A percentile compares a stretch with the other conserved stretches of the same genome.
Evolutionary conservation across 2,329 filamentous ascomycete species (phyloP).

Genomic region (Dactylellina parvicollis): DNA sequence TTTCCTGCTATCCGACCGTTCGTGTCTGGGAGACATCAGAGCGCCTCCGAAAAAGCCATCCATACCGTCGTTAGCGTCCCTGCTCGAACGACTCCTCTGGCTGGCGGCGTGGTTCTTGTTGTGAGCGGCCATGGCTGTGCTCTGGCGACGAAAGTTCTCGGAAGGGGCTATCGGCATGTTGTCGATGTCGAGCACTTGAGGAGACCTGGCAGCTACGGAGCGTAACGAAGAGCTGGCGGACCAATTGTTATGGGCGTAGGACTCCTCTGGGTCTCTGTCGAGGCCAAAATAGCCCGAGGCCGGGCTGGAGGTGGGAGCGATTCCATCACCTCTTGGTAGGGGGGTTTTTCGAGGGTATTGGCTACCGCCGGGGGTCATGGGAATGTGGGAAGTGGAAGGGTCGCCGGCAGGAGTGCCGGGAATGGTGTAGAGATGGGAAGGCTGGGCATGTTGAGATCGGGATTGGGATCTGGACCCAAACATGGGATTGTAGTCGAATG

Average conservation of each 20-base stretch:
- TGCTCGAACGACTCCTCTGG: slow-evolving; percentile 53
- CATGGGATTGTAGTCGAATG: slow-evolving; percentile 48
- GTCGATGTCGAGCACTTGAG: slow-evolving; percentile 57
- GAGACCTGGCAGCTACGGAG: slow-evolving; percentile 57
- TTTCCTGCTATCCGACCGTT: slow-evolving; percentile 53
- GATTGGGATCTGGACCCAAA: slow-evolving; percentile 28
- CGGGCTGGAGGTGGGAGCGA: slow-evolving; percentile 26
- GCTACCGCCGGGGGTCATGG: slow-evolving; percentile 38
- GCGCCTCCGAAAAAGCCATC: slow-evolving; percentile 43
- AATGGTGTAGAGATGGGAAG: slow-evolving; percentile 51
- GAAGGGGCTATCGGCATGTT: slow-evolving; percentile 56
- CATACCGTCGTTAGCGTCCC: slow-evolving; percentile 47
- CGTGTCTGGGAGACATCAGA: slow-evolving; percentile 44
- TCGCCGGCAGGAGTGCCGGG: slow-evolving; percentile 47
- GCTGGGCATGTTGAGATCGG: slow-evolving; percentile 44
- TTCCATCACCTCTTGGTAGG: slow-evolving; percentile 30
- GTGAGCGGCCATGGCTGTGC: slow-evolving; percentile 48
- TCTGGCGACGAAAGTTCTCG: slow-evolving; percentile 57
- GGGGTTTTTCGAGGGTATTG: slow-evolving; percentile 43
- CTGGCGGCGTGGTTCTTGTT: slow-evolving; percentile 43
- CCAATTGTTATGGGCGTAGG: slow-evolving; percentile 58
- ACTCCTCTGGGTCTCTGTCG: slow-evolving; percentile 56
- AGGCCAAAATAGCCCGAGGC: slow-evolving; percentile 57
- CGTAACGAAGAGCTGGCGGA: slow-evolving; percentile 57
- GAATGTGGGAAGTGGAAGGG: slow-evolving; percentile 34